phyloP scores from a whole-genome alignment of 75 land plant species.

The Cryptomeria japonica region DNA sequence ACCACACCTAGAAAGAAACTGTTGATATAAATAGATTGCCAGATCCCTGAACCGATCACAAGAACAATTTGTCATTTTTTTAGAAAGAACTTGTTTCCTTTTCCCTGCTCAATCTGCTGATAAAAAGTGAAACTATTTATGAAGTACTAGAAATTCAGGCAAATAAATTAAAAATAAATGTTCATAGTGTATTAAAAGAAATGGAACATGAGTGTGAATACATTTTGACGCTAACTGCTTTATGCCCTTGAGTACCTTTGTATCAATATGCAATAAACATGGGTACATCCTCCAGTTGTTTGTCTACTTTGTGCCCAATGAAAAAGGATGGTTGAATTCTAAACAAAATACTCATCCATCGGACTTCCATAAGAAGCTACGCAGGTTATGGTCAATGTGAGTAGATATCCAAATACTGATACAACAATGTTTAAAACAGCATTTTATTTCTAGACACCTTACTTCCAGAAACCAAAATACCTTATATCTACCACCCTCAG shows the following conservation, averaged over 20 bases:
- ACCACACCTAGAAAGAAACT: not conserved
- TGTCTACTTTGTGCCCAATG: not conserved
- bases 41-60: not conserved
- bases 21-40: not conserved
- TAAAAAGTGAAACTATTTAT: not conserved
- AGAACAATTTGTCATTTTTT: not conserved
- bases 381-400: constrained; percentile 5
- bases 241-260: not conserved
- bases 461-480: not conserved
- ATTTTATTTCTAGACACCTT: not conserved
- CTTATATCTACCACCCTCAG: not conserved
- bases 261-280: not conserved
- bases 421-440: not conserved
- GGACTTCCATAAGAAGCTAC: not conserved
- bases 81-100: not conserved
- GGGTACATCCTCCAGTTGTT: not conserved
- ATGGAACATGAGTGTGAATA: not conserved
- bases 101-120: not conserved
- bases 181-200: not conserved
- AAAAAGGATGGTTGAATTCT: not conserved
- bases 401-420: not conserved
- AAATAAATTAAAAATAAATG: not conserved
- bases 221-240: not conserved
- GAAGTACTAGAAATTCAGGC: not conserved
- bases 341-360: not conserved